A percentile compares a stretch with the other conserved stretches of the same genome.
phyloP scores from a whole-genome alignment of 1,284 basidiomycete genomes.

The Sporisorium scitamineum region DNA sequence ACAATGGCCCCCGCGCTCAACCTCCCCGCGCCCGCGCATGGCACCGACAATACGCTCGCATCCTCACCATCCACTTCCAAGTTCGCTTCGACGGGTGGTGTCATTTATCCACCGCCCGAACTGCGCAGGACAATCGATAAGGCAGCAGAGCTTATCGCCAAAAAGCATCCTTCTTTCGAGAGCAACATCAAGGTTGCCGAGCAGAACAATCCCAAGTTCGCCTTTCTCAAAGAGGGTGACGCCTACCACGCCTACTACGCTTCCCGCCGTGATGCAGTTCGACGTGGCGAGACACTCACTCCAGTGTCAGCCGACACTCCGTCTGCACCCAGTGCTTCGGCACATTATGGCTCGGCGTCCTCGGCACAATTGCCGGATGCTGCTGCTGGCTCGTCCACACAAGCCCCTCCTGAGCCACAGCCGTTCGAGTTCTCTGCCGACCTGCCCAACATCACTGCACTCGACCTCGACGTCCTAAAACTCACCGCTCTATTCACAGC shows the following conservation, averaged over 20 bases:
- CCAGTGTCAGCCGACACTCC: conserved; percentile 15
- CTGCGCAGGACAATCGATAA: conserved; percentile 90
- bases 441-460: conserved; percentile 86
- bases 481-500: conserved; percentile 96
- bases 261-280: conserved; percentile 54
- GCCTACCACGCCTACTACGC: conserved; percentile 67
- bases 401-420: conserved; percentile 79
- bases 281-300: conserved; percentile 39
- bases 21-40: conserved; percentile 59
- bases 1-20: conserved; percentile 56
- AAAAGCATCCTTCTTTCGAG: conserved; percentile 65
- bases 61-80: conserved; percentile 39
- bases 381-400: conserved; percentile 12
- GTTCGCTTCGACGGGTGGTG: conserved; percentile 55
- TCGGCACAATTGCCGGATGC: conserved; percentile 1
- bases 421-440: conserved; percentile 86
- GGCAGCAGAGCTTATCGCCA: conserved; percentile 90
- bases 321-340: conserved; percentile 5
- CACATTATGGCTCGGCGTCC: conserved; percentile 7
- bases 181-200: conserved; percentile 63
- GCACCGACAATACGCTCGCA: conserved; percentile 40
- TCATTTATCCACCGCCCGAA: conserved; percentile 70
- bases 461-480: conserved; percentile 77
- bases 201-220: conserved; percentile 60
- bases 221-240: conserved; percentile 62